phyloP scores from a whole-genome alignment of 2,329 filamentous ascomycete genomes.

The Fusarium bactridioides region DNA sequence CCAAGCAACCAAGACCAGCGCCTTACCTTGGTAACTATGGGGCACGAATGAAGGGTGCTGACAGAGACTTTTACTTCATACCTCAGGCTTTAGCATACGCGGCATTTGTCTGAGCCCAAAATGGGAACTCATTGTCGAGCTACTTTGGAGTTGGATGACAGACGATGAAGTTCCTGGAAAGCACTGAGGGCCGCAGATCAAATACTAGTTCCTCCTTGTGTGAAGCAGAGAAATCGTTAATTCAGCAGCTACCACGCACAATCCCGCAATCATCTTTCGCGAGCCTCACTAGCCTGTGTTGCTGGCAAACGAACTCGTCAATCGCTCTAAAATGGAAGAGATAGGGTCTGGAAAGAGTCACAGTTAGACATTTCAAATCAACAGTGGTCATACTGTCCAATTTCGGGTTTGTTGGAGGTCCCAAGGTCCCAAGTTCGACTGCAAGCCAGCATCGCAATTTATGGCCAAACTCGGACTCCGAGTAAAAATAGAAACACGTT shows the following conservation, averaged over 20 bases:
- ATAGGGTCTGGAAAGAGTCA: not conserved
- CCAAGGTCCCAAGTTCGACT: not conserved
- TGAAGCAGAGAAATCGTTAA: not conserved
- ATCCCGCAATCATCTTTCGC: not conserved
- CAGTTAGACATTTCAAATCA: not conserved
- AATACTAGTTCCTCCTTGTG: not conserved
- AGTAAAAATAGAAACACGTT: not conserved
- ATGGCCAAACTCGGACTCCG: not conserved
- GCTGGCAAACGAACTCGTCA: not conserved
- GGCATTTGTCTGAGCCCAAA: not conserved
- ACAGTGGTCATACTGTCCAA: not conserved
- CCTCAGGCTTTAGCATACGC: not conserved
- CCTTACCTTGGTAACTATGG: not conserved
- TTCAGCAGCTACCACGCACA: not conserved
- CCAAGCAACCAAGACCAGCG: not conserved
- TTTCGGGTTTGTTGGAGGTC: not conserved
- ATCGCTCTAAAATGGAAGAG: not conserved
- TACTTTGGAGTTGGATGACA: not conserved
- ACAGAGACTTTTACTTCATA: not conserved
- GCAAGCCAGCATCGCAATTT: not conserved
- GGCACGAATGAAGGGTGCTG: not conserved
- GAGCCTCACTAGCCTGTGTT: not conserved
- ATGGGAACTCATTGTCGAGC: not conserved
- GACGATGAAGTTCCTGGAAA: not conserved
- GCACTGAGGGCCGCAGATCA: not conserved